Evolutionary conservation across 2,329 filamentous ascomycete genomes (phyloP), one percentile per base, ranked within the genome.

Genomic region (Niveomyces coronatus): DNA sequence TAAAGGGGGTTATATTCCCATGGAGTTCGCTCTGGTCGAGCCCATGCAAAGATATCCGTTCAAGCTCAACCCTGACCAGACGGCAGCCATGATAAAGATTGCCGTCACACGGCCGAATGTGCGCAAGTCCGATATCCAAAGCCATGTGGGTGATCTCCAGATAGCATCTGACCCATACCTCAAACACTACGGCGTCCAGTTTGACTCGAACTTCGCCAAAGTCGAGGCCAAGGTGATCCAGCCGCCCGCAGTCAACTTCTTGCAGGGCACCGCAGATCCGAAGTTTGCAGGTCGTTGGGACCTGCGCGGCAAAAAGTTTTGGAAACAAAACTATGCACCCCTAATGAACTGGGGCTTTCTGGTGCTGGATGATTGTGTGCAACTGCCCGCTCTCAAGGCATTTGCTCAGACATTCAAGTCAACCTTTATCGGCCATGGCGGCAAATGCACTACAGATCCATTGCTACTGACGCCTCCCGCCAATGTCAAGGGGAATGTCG

Each of bases 51-150:
- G 73, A 0, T 84, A 80, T 46, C 63, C 65, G 0, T 80, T 65
- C 60, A 83, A 82, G 57, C 55, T 83, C 2, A 70, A 70, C 37
- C 65, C 70, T 0, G 54, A 61, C 0, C 69, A 94, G 62, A 95
- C 89, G 0, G 65, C 80, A 0, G 62, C 71, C 5, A 98, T 98
- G 91, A 95, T 98, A 64, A 89, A 83, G 57, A 86, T 89, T 50
- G 88, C 89, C 0, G 89, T 94, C 4, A 85, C 82, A 5, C 72
- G 80, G 1, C 91, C 91, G 0, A 55, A 57, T 0, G 56, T 77
- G 20, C 83, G 91, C n/a, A 73, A 76, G 47, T 49, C 55, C 0
- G 75, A 82, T 15, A 87, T 96, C 48, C 48, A 59, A 39, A 40
- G 39, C 6, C 53, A 55, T 27, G 62, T 77, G 34, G 56, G 71